Evolutionary conservation across 192 early-diverging fungal genomes (phyloP), one percentile per base, ranked within the genome.

Genomic region (Coemansia sp.): DNA sequence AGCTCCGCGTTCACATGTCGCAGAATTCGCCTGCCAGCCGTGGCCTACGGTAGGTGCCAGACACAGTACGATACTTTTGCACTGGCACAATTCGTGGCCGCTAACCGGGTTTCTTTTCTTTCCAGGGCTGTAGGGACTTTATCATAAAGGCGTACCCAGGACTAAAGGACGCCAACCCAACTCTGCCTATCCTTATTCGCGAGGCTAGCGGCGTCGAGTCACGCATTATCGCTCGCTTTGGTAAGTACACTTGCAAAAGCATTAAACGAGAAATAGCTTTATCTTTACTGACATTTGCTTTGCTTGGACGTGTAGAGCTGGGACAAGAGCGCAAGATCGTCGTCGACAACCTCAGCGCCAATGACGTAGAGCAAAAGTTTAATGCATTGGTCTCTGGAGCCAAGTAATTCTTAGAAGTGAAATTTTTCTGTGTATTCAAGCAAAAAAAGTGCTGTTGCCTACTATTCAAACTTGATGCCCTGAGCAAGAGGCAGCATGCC

Each of bases 381-480:
- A 77, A 86, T 63, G 62, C 87, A 45, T 83, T 97, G 33, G 85
- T 89, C 28, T 67, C 75, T 10, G 70, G 69, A 18, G 31, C 65
- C 58, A 87, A 88, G 65, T 86, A 63, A 38, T 12, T 4, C 4
- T 31, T 31, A 31, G 31, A 31, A 37, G 14, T 23, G 37, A 6
- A 26, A 8, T 35, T 23, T 13, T 14, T 41, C n/a, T 69, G 18
- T 34, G 42, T 28, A 34, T 20, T n/a, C 21, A 33, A 41, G 11
- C 43, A 63, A 20, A 42, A 62, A 55, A 43, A 13, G 34, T 14
- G 33, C n/a, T 20, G 5, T 65, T 42, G 39, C 39, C 45, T 23
- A 48, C 45, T 88, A 94, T 66, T 90, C 93, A 79, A 97, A 97
- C 80, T 95, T 94, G 75, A 97, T 96, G 38, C 95, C 95, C 77